Percentiles rank a stretch among this genome's conserved stretches.
phyloP scores from a whole-genome alignment of 768 basidiomycete genomes.

The Cystofilobasidium macerans region DNA sequence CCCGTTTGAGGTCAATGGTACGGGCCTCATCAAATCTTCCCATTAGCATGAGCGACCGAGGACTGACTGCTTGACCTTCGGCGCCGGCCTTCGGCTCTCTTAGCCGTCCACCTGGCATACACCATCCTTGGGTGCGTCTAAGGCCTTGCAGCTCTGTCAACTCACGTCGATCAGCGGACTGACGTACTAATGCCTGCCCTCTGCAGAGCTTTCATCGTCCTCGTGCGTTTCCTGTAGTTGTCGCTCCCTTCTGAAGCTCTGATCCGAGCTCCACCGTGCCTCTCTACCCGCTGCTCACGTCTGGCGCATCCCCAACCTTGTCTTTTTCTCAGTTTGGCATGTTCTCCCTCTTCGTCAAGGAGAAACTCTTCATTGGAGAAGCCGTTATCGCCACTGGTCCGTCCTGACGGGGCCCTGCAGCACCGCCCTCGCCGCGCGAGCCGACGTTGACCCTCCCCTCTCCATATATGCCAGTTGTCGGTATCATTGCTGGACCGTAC shows the following conservation, averaged over 20 bases:
- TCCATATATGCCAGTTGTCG: conserved; percentile 31
- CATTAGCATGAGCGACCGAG: background rate
- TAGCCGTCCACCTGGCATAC: conserved; percentile 57
- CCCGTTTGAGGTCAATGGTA: conserved; percentile 23
- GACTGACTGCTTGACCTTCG: no score
- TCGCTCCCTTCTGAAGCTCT: background rate
- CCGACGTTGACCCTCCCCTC: background rate
- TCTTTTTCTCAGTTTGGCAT: conserved; percentile 69
- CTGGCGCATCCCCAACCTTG: background rate
- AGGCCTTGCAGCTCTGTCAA: conserved; percentile 10
- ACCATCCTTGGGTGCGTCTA: conserved; percentile 51
- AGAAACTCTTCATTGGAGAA: conserved; percentile 89
- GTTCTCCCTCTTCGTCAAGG: conserved; percentile 84
- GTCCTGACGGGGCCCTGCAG: conserved; percentile 44
- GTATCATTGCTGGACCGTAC: conserved; percentile 29
- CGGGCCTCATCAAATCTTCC: background rate
- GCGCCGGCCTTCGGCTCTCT: background rate
- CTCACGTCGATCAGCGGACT: conserved; percentile 2
- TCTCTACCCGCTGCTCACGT: background rate
- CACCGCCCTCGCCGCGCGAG: background rate
- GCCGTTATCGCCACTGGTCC: conserved; percentile 85
- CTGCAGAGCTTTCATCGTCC: conserved; percentile 55
- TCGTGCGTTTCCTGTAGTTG: conserved; percentile 43
- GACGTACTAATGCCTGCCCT: background rate
- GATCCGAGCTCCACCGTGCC: background rate